These are phyloP conservation scores for Purshia tridentata DNA, from an alignment of 306 rosid genomes.

Conservation along the genomic window DNA sequence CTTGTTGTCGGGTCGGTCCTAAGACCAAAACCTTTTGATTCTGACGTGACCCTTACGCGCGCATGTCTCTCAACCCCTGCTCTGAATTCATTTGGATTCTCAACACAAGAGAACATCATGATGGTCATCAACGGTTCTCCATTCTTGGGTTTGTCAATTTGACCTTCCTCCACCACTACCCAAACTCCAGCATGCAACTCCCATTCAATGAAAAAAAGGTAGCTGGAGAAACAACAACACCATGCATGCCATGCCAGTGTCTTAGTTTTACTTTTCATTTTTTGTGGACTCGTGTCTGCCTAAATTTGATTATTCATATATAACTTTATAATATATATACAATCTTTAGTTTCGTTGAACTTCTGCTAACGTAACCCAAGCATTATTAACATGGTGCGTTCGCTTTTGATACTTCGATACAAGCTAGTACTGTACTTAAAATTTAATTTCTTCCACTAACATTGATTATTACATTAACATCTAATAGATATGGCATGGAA, in stretches of 20 bases:
- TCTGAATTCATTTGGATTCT: slow-evolving; percentile 25
- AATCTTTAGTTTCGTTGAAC: background rate
- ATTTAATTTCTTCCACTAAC: background rate
- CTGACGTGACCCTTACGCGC: slow-evolving; percentile 63
- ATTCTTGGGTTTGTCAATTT: slow-evolving; percentile 15
- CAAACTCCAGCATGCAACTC: background rate
- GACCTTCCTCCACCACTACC: background rate
- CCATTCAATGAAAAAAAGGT: background rate
- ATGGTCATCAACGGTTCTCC: slow-evolving; percentile 7
- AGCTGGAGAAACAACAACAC: background rate
- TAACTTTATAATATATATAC: background rate
- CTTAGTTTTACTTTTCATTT: background rate
- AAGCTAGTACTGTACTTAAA: no score
- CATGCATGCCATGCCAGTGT: background rate
- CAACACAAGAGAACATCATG: slow-evolving; percentile 16
- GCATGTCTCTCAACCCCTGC: slow-evolving; percentile 22
- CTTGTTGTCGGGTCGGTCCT: slow-evolving; percentile 36
- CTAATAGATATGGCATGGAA: no score
- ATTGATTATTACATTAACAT: no score
- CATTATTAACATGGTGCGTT: no score
- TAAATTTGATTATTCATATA: no score
- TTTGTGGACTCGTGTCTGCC: background rate
- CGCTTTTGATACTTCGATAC: no score
- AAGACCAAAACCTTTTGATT: slow-evolving; percentile 6
- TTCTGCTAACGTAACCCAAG: background rate